Evolutionary conservation across 2,329 filamentous ascomycete genomes (phyloP).

Genomic region (Colletotrichum plurivorum): DNA sequence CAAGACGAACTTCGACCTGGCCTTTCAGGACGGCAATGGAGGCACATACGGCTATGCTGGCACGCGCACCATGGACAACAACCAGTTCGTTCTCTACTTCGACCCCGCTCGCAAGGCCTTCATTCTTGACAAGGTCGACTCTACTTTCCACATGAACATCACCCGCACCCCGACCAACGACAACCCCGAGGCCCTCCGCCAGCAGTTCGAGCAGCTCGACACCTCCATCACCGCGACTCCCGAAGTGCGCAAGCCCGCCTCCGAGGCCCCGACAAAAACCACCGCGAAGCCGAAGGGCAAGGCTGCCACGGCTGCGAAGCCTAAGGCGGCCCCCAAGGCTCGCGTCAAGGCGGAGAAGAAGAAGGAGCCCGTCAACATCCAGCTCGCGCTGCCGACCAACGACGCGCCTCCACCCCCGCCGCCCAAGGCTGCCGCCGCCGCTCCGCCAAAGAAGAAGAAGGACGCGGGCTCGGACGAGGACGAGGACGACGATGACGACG

Average conservation of each 20-base stretch:
- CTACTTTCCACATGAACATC: slow-evolving; percentile 91
- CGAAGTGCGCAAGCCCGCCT: slow-evolving; percentile 41
- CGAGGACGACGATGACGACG: slow-evolving; percentile 69
- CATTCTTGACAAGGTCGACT: slow-evolving; percentile 84
- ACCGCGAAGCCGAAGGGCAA: slow-evolving; percentile 41
- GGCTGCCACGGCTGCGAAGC: slow-evolving; percentile 39
- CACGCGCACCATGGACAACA: slow-evolving; percentile 67
- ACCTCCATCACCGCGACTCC: slow-evolving; percentile 45
- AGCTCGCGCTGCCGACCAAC: slow-evolving; percentile 53
- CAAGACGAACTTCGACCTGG: slow-evolving; percentile 69
- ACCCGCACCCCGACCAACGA: slow-evolving; percentile 76
- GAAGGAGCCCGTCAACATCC: slow-evolving; percentile 53
- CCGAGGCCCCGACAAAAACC: slow-evolving; percentile 38
- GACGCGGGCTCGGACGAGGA: slow-evolving; percentile 63
- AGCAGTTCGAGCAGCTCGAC: slow-evolving; percentile 77
- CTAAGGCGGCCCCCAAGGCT: slow-evolving; percentile 43
- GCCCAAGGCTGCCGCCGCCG: slow-evolving; percentile 29
- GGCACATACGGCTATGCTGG: slow-evolving; percentile 74
- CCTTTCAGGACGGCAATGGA: slow-evolving; percentile 65
- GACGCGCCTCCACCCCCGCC: slow-evolving; percentile 41
- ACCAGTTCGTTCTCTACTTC: slow-evolving; percentile 80
- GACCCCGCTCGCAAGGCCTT: slow-evolving; percentile 82
- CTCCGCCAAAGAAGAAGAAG: slow-evolving; percentile 45
- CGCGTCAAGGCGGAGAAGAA: slow-evolving; percentile 53
- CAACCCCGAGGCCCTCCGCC: slow-evolving; percentile 73